These are phyloP conservation scores for Cryptosporidium ryanae DNA, from an alignment of 169 alveolate genomes.

Conservation along the genomic window DNA sequence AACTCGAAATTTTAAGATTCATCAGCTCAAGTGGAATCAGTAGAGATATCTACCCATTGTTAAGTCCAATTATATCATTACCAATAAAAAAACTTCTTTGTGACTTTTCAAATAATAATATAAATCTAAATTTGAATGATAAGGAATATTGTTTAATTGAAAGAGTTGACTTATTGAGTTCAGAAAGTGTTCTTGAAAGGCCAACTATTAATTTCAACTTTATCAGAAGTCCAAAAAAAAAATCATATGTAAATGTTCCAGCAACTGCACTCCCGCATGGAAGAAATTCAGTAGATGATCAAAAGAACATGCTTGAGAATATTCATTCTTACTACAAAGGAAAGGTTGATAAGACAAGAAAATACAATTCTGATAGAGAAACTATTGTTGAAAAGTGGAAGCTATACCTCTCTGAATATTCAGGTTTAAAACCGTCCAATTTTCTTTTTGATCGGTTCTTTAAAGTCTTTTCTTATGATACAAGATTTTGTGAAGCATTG, in stretches of 20 bases:
- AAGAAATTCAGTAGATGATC: slow-evolving; percentile 74
- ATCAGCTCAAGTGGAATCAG: slow-evolving; percentile 7
- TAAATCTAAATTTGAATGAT: background rate
- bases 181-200: background rate
- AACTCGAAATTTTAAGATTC: background rate
- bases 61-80: slow-evolving; percentile 40
- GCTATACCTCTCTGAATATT: slow-evolving; percentile 18
- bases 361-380: background rate
- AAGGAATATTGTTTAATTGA: slow-evolving; percentile 19
- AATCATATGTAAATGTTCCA: slow-evolving; percentile 9
- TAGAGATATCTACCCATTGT: background rate
- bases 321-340: slow-evolving; percentile 42
- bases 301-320: slow-evolving; percentile 65
- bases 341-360: slow-evolving; percentile 39
- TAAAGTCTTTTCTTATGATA: slow-evolving; percentile 36
- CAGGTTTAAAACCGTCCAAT: background rate
- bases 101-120: background rate
- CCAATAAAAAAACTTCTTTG: slow-evolving; percentile 28
- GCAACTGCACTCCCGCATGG: slow-evolving; percentile 73
- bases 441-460: slow-evolving; percentile 43
- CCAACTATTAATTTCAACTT: background rate
- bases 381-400: slow-evolving; percentile 49
- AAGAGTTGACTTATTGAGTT: slow-evolving; percentile 35
- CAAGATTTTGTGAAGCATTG: slow-evolving; percentile 53
- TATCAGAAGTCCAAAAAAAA: background rate